Evolutionary conservation across 2,329 filamentous ascomycete genomes (phyloP).

Genomic region (Xylariaceae sp.): DNA sequence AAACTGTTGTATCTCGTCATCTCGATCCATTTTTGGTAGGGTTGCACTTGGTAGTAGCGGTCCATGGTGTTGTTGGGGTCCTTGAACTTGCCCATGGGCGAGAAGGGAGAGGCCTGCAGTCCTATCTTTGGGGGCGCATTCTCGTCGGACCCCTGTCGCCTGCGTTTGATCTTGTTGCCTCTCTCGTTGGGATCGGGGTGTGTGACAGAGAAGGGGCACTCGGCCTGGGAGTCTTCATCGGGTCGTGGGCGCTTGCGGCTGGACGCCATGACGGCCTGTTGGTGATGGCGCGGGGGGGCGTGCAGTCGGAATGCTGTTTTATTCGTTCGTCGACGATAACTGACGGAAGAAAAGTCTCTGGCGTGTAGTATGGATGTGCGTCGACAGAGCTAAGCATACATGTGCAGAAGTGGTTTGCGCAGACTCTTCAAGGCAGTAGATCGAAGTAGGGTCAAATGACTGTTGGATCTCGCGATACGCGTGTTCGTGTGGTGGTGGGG

Average conservation of each 20-base stretch:
- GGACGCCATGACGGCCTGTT: constrained; percentile 34
- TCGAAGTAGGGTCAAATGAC: no score
- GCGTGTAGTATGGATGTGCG: no score
- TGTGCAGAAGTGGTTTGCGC: no score
- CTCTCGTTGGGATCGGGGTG: constrained; percentile 46
- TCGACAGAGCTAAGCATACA: no score
- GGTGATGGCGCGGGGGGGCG: not conserved
- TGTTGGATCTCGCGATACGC: no score
- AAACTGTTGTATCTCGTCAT: constrained; percentile 63
- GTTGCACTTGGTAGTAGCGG: constrained; percentile 53
- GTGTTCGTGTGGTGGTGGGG: no score
- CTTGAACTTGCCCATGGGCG: constrained; percentile 54
- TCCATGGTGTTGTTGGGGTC: constrained; percentile 51
- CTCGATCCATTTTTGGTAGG: constrained; percentile 52
- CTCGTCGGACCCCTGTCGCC: constrained; percentile 46
- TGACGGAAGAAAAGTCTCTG: no score
- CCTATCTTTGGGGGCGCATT: constrained; percentile 40
- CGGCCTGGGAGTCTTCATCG: constrained; percentile 51
- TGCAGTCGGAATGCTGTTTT: not conserved
- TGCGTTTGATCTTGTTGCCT: constrained; percentile 47
- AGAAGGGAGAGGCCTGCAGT: constrained; percentile 54
- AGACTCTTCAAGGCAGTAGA: no score
- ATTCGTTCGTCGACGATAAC: not conserved
- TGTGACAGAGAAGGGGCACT: constrained; percentile 52
- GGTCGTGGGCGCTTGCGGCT: constrained; percentile 52